Evolutionary conservation across 2,329 filamentous ascomycete genomes (phyloP), one percentile per base, ranked within the genome.

Genomic region (Aureobasidium musti): DNA sequence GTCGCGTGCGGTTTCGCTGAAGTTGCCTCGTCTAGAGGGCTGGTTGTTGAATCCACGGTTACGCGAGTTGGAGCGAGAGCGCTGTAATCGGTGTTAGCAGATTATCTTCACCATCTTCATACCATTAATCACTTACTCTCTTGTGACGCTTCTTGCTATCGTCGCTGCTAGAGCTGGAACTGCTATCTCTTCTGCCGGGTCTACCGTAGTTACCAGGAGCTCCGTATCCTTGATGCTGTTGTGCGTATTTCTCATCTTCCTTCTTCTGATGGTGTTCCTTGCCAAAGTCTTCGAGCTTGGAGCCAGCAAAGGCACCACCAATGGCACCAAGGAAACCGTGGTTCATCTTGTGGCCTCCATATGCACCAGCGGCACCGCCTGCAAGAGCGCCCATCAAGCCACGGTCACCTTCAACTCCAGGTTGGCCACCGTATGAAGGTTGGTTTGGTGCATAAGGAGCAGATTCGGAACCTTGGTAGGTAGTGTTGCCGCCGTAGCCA

Each of bases 291-390:
- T 86, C 83, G 0, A 86, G 71, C 69, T 85, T 82, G 71, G 79
- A 82, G 2, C 85, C 85, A 1, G 82, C 71, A 17, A 87, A 76
- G 0, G 84, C 85, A 52, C 85, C 85, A 11, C 83, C 83, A 47
- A 87, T 72, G 1, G 84, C 82, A 17, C 86, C 86, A 2, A 88
- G 71, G n/a, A 87, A 73, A 5, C 83, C 83, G 69, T 86, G 83
- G 26, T 82, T 79, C 73, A 85, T 78, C 73, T 85, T 83, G 71
- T 82, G 80, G 6, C 85, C 86, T 13, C 83, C 79, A 68, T 82
- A 84, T 67, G 82, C 84, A 0, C 86, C 86, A 1, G 85, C 83
- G 11, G 83, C 82, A 50, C 83, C 85, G 47, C 86, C 86, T 11
- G 81, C 82, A 1, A 87, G 72, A 1, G 84, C 81, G 43, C 85